phyloP scores from a whole-genome alignment of 805 yeast genomes.

The Metschnikowia continentalis region DNA sequence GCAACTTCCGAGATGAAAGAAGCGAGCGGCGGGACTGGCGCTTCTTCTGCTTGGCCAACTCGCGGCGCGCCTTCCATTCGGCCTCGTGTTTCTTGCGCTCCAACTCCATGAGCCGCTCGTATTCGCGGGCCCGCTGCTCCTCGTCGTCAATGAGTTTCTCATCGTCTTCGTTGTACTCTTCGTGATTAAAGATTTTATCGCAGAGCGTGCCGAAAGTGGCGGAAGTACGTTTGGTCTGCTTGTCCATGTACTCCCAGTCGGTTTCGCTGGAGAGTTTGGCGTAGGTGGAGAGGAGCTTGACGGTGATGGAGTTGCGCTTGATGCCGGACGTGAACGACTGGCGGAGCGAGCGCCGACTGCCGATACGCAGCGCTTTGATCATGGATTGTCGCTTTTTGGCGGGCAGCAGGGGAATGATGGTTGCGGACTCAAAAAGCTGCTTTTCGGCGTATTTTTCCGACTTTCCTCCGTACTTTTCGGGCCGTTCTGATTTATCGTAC shows the following conservation, averaged over 20 bases:
- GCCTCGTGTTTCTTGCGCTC: slow-evolving; percentile 51
- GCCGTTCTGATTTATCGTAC: not conserved
- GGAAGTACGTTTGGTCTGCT: slow-evolving; percentile 70
- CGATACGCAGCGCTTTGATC: slow-evolving; percentile 21
- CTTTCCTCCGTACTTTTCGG: not conserved
- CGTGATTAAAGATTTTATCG: slow-evolving; percentile 73
- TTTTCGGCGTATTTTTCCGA: not conserved
- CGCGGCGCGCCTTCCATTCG: slow-evolving; percentile 44
- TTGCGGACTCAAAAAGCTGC: slow-evolving; percentile 7
- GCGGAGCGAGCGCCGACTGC: slow-evolving; percentile 35
- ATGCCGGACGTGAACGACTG: slow-evolving; percentile 44
- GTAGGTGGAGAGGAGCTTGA: slow-evolving; percentile 66
- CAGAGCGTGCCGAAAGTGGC: slow-evolving; percentile 75
- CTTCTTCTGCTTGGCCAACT: slow-evolving; percentile 43
- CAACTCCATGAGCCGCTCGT: slow-evolving; percentile 45
- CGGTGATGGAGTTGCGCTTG: slow-evolving; percentile 65
- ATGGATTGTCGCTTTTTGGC: slow-evolving; percentile 24
- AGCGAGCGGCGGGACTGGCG: slow-evolving; percentile 40
- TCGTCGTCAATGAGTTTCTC: slow-evolving; percentile 40
- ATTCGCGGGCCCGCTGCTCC: slow-evolving; percentile 39
- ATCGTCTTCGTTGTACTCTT: slow-evolving; percentile 48
- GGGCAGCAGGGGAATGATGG: not conserved
- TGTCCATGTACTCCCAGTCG: slow-evolving; percentile 67
- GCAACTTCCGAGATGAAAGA: slow-evolving; percentile 33
- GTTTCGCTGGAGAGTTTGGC: slow-evolving; percentile 63